Base-by-base conservation (phyloP, 768 basidiomycete species). In the Tricholoma saponaceum region DNA sequence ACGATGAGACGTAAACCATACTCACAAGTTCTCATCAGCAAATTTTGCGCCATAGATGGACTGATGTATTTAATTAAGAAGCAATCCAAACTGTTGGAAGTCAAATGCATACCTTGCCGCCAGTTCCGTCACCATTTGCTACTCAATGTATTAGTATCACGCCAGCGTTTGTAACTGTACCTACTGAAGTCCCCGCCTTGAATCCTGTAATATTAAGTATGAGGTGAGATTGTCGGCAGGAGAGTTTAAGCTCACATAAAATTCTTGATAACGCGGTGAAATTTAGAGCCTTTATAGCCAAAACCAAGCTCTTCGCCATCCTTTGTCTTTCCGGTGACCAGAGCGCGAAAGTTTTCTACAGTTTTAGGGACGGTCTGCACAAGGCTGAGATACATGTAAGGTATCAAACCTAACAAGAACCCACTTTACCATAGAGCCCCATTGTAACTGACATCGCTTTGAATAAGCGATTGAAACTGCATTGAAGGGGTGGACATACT, bases 161-260 rank as follows among this genome's bases (percentile, higher is more conserved):
- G 3, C 59, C 51, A 32, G 39, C 9, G 53, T 59, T 57, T 46
- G 6, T 5, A n/a, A 43, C 32, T 26, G 28, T 32, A 83, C 90
- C 65, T 71, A 90, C 92, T 97, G 75, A 98, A 99, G 77, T 98
- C 96, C 75, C 96, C 96, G 67, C 95, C 95, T 76, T 98, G 95
- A 65, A 96, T 94, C 92, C 91, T 92, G 60, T 58, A 28, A 28
- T 14, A 22, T 18, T 1, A 25, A 14, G 9, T 18, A 53, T 22
- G 60, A 44, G 26, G 53, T 26, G n/a, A 35, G 4, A 41, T 60
- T 13, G 58, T 37, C 20, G 16, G 14, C 4, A 32, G 30, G n/a
- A 23, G 52, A 41, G 10, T 14, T 47, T 7, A 30, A 28, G 4
- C 83, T 65, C 55, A 87, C 94, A 96, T 96, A 75, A 96, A 96